Conservation (phyloP, 2,329 filamentous ascomycete genomes). For the Trichoderma sp. region DNA sequence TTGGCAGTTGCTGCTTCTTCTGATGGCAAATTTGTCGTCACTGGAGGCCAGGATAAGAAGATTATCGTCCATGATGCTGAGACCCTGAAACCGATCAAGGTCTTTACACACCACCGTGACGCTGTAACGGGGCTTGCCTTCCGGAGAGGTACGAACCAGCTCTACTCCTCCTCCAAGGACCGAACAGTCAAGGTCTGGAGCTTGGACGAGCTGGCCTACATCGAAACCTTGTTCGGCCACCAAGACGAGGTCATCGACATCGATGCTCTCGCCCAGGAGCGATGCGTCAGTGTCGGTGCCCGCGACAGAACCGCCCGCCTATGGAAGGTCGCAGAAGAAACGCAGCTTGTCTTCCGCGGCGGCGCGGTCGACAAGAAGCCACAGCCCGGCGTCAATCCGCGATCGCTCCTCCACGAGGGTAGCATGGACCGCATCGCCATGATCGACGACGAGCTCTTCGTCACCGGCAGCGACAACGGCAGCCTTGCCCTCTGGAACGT, state of each 20-base stretch:
- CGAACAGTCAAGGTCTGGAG: constrained; percentile 96
- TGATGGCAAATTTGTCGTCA: constrained; percentile 88
- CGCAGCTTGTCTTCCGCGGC: constrained; percentile 91
- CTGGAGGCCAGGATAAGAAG: constrained; percentile 80
- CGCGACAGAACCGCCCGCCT: constrained; percentile 87
- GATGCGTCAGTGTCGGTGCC: constrained; percentile 87
- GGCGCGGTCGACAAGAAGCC: constrained; percentile 65
- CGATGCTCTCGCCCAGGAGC: constrained; percentile 79
- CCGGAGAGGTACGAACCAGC: constrained; percentile 81
- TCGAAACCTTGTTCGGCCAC: constrained; percentile 95
- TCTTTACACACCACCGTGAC: constrained; percentile 91
- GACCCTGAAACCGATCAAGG: constrained; percentile 73
- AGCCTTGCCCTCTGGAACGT: constrained; percentile 83
- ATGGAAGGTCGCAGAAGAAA: constrained; percentile 96
- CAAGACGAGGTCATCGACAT: constrained; percentile 88
- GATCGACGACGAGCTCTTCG: constrained; percentile 83
- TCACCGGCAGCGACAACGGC: constrained; percentile 93
- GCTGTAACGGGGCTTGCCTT: constrained; percentile 84
- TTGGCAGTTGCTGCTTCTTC: constrained; percentile 82
- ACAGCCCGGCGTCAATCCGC: constrained; percentile 46
- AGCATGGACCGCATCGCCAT: constrained; percentile 91
- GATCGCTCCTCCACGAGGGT: constrained; percentile 68
- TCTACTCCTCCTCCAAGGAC: constrained; percentile 89
- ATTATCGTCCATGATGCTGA: constrained; percentile 87
- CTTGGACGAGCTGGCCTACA: constrained; percentile 85